These are phyloP conservation scores for Aspergillus brasiliensis DNA, from an alignment of 2,329 filamentous ascomycete species.

Conservation along the genomic window DNA sequence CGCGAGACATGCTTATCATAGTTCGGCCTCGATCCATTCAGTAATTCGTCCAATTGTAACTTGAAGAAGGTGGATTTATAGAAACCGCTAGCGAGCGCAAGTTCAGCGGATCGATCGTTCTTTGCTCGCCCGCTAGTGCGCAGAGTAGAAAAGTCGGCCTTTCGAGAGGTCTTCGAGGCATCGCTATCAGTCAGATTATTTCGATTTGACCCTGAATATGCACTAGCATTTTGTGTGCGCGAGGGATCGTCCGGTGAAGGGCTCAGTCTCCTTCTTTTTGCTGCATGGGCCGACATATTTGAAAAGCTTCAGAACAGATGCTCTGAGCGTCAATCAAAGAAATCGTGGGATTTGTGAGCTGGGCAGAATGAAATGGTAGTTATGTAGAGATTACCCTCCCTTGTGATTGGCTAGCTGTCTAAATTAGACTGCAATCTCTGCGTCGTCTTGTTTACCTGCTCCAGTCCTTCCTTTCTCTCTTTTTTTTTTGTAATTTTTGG, in stretches of 20 bases:
- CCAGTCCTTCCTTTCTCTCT: conserved; percentile 1
- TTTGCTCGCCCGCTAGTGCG: conserved; percentile 21
- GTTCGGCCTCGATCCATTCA: conserved; percentile 59
- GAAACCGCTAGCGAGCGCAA: conserved; percentile 50
- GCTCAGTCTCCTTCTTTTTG: conserved; percentile 53
- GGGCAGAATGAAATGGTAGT: background rate
- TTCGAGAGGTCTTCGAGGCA: conserved; percentile 16
- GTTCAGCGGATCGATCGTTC: conserved; percentile 35
- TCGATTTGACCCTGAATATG: conserved; percentile 24
- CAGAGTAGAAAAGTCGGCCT: background rate
- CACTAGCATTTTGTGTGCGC: conserved; percentile 7
- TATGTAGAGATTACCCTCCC: background rate
- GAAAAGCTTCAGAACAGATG: background rate
- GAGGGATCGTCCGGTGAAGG: conserved; percentile 27
- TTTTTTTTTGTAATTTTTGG: conserved; percentile 4
- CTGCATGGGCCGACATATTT: conserved; percentile 36
- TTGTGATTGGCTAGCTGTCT: background rate
- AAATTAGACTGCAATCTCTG: background rate
- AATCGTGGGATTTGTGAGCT: background rate
- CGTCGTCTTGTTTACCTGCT: background rate
- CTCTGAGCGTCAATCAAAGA: background rate
- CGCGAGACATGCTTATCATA: conserved; percentile 59
- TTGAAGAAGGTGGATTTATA: conserved; percentile 70
- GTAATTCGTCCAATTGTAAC: conserved; percentile 65
- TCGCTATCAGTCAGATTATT: conserved; percentile 17